Conservation (phyloP, 108 stramenopile species). For the Pseudonitzschia delicatissima region DNA sequence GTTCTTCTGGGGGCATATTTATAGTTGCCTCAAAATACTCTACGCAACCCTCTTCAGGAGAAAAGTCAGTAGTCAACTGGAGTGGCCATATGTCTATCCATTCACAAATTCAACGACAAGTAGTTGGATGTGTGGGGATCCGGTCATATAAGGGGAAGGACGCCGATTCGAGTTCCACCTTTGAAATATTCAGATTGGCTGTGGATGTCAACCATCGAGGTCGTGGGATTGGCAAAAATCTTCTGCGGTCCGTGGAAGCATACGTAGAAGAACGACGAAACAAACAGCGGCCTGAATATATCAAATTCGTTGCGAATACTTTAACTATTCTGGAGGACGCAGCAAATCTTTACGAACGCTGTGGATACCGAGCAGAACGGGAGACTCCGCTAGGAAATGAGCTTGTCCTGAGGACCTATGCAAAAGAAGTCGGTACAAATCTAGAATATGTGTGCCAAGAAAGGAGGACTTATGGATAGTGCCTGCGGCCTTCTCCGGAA, state of each 20-base stretch:
- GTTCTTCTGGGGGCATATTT: constrained; percentile 17
- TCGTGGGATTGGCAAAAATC: constrained; percentile 48
- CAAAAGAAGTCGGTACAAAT: no score
- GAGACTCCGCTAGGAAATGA: constrained; percentile 30
- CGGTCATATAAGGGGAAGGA: constrained; percentile 30
- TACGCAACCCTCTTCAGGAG: no score
- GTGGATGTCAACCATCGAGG: constrained; percentile 53
- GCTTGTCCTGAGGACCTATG: constrained; percentile 31
- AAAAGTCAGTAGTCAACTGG: background rate
- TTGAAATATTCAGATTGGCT: constrained; percentile 62
- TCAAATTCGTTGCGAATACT: constrained; percentile 46
- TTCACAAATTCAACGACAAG: no score
- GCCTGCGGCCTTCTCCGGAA: no score
- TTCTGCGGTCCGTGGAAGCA: constrained; percentile 43
- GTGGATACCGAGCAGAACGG: constrained; percentile 36
- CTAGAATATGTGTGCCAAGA: no score
- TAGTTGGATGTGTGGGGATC: constrained; percentile 67
- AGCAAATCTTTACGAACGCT: constrained; percentile 44
- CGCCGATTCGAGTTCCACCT: constrained; percentile 17
- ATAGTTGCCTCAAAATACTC: constrained; percentile 29
- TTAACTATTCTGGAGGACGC: constrained; percentile 44
- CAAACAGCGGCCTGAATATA: background rate
- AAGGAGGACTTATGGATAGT: no score
- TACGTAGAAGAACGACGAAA: constrained; percentile 17
- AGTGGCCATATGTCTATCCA: no score